Conservation (phyloP, 2,329 filamentous ascomycete species). For the Byssochlamys sp. region DNA sequence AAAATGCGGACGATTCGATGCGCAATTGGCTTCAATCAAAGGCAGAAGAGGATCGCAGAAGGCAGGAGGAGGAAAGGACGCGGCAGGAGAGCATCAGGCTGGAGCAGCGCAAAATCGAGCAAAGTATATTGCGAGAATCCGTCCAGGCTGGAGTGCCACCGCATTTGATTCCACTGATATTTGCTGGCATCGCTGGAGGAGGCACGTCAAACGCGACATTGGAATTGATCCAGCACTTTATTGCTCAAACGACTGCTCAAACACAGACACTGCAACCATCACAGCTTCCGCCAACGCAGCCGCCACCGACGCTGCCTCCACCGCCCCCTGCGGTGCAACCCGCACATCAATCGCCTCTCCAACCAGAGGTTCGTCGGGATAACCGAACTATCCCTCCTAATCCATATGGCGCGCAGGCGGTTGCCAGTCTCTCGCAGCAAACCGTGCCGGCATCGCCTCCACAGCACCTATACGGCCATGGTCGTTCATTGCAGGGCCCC, state of each 20-base stretch:
- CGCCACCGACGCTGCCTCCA: constrained; percentile 4
- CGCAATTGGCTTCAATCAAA: constrained; percentile 61
- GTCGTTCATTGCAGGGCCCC: constrained; percentile 8
- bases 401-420: constrained; percentile 18
- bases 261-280: constrained; percentile 21
- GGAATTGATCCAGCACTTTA: constrained; percentile 61
- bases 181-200: constrained; percentile 60
- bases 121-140: constrained; percentile 61
- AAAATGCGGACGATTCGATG: constrained; percentile 61
- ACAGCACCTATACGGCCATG: constrained; percentile 11
- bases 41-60: constrained; percentile 55
- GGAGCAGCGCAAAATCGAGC: constrained; percentile 63
- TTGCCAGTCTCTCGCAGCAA: constrained; percentile 14
- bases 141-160: constrained; percentile 62
- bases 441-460: constrained; percentile 12
- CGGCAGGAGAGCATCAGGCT: constrained; percentile 55
- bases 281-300: constrained; percentile 7
- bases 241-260: constrained; percentile 35
- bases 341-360: constrained; percentile 13
- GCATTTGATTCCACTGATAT: constrained; percentile 64
- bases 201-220: constrained; percentile 50
- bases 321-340: constrained; percentile 9
- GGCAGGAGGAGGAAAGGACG: constrained; percentile 63
- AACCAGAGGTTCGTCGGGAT: constrained; percentile 18
- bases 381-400: constrained; percentile 26